Evolutionary conservation across 306 rosid genomes (phyloP).

Genomic region (Acmispon strigosus): DNA sequence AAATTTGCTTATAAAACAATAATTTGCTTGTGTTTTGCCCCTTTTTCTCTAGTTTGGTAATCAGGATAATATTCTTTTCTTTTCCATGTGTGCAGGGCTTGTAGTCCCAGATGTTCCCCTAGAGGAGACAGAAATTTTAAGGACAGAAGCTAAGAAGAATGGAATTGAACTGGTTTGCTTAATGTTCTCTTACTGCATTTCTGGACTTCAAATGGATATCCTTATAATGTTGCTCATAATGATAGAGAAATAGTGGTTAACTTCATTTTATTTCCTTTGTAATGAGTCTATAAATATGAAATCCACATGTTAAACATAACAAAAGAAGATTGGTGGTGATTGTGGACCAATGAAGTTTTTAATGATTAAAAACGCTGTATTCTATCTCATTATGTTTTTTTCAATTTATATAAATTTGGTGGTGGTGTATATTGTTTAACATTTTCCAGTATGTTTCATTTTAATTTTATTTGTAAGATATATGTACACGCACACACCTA

Average conservation of each 20-base stretch:
- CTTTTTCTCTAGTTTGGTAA: not conserved
- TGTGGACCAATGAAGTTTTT: conserved; percentile 13
- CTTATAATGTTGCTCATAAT: not conserved
- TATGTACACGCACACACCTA: not conserved
- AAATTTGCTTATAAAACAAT: not conserved
- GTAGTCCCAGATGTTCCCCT: conserved; percentile 96
- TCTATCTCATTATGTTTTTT: not conserved
- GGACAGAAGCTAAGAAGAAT: conserved; percentile 68
- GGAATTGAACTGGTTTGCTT: conserved; percentile 73
- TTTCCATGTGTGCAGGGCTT: conserved; percentile 48
- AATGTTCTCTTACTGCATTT: conserved; percentile 1
- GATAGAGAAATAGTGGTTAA: not conserved
- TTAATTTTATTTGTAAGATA: not conserved
- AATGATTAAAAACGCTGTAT: not conserved
- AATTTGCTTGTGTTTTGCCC: not conserved
- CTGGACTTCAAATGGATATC: not conserved
- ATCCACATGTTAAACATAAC: not conserved
- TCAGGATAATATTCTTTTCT: not conserved
- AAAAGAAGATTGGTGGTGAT: not conserved
- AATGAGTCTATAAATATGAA: not conserved
- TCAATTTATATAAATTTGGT: not conserved
- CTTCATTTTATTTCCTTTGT: no score
- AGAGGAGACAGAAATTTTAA: conserved; percentile 65
- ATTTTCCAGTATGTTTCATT: not conserved
- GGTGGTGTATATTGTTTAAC: not conserved